Percentiles rank a stretch among this genome's conserved stretches.
phyloP scores from a whole-genome alignment of 371 early-diverging fungal species.

The Circinella minor region DNA sequence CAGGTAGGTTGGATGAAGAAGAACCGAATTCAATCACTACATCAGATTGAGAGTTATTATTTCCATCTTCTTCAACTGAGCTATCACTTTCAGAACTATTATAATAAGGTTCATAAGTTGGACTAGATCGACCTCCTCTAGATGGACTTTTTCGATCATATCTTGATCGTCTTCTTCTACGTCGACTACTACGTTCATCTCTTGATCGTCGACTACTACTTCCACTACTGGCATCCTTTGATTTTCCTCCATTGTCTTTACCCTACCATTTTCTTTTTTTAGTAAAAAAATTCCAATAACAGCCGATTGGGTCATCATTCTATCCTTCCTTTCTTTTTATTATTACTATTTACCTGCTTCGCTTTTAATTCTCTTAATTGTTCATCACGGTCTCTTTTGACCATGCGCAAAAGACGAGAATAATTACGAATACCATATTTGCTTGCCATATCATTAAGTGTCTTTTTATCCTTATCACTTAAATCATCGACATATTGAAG shows the following conservation, averaged over 20 bases:
- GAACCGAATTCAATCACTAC: constrained; percentile 42
- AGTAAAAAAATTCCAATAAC: background rate
- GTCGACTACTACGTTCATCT: constrained; percentile 9
- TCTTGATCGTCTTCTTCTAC: constrained; percentile 16
- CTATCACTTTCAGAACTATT: constrained; percentile 35
- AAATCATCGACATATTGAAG: constrained; percentile 53
- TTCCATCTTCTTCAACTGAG: constrained; percentile 27
- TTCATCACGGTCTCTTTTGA: constrained; percentile 51
- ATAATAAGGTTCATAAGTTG: constrained; percentile 42
- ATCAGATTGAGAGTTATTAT: constrained; percentile 15
- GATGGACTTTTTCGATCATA: constrained; percentile 8
- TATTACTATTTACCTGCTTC: constrained; percentile 18
- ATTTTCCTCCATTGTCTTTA: background rate
- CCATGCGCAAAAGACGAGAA: constrained; percentile 42
- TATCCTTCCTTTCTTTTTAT: background rate
- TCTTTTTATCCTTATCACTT: constrained; percentile 43
- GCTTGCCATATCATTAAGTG: constrained; percentile 47
- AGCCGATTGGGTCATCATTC: background rate
- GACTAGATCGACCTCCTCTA: constrained; percentile 37
- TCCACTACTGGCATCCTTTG: constrained; percentile 7
- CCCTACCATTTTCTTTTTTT: background rate
- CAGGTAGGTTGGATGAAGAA: constrained; percentile 13
- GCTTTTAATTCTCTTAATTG: constrained; percentile 39
- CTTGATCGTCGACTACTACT: constrained; percentile 17
- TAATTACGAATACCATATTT: constrained; percentile 52